phyloP scores from a whole-genome alignment of 2,329 filamentous ascomycete species.

The Epichloe brachyelytri region DNA sequence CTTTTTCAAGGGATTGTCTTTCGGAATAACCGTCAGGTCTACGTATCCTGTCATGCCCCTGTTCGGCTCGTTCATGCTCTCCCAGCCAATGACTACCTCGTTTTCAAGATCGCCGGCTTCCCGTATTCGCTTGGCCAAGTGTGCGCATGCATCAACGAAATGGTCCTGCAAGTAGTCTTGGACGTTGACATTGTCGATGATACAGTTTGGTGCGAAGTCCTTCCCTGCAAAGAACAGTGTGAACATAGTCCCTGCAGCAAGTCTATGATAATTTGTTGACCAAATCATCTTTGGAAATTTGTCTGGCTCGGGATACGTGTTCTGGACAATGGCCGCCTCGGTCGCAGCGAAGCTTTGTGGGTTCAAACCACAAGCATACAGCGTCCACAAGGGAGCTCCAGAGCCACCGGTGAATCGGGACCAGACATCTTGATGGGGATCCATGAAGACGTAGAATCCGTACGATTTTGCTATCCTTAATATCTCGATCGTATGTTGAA shows the following conservation, averaged over 20 bases:
- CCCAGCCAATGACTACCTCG: slow-evolving; percentile 85
- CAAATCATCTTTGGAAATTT: slow-evolving; percentile 98
- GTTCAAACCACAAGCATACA: slow-evolving; percentile 88
- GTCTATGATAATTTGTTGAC: slow-evolving; percentile 89
- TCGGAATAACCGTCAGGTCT: slow-evolving; percentile 69
- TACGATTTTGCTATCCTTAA: slow-evolving; percentile 76
- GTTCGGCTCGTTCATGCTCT: slow-evolving; percentile 92
- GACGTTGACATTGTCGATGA: slow-evolving; percentile 90
- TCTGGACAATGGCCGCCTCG: slow-evolving; percentile 88
- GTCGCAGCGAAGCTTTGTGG: slow-evolving; percentile 74
- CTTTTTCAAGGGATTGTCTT: slow-evolving; percentile 82
- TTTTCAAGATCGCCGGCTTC: slow-evolving; percentile 83
- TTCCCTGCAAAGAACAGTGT: slow-evolving; percentile 85
- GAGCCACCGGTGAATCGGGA: slow-evolving; percentile 89
- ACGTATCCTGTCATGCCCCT: slow-evolving; percentile 72
- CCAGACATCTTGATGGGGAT: slow-evolving; percentile 98
- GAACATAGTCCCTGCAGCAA: slow-evolving; percentile 83
- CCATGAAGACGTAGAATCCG: slow-evolving; percentile 96
- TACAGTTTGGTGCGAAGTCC: slow-evolving; percentile 90
- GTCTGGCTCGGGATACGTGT: slow-evolving; percentile 74
- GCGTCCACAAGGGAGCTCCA: slow-evolving; percentile 92
- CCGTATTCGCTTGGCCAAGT: slow-evolving; percentile 72
- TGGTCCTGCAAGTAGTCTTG: slow-evolving; percentile 89
- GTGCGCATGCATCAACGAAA: slow-evolving; percentile 65
- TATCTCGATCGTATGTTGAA: slow-evolving; percentile 78